Evolutionary conservation across 2,329 filamentous ascomycete genomes (phyloP), one percentile per base, ranked within the genome.

Genomic region (Aspergillus awamori): DNA sequence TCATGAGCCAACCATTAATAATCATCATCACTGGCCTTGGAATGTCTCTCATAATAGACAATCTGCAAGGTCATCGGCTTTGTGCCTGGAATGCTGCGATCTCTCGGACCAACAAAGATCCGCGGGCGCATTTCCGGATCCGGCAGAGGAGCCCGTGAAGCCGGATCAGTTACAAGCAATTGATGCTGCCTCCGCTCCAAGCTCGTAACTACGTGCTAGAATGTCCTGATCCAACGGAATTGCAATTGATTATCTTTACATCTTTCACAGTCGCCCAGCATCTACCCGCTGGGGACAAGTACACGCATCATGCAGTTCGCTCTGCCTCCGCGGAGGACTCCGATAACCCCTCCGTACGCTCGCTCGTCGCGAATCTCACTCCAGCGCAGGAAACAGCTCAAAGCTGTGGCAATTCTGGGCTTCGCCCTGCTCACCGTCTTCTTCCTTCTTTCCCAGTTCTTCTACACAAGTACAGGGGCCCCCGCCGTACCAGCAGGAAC

Each of bases 291-390:
- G 70, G 69, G 67, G 65, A 64, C 57, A 47, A 58, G 43, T 62
- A 53, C 30, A 48, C 13, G 24, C 53, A 59, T 38, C 69, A 95
- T 97, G 92, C 93, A 97, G 77, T 93, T 94, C 83, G 92, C 93
- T 65, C 88, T 96, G 70, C 93, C 93, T 58, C 87, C 92, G 71
- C 89, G 93, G 77, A 96, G 94, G 80, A 87, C 86, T 72, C 94
- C 91, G 67, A 87, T 89, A 73, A 87, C 90, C 67, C 86, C 88
- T 67, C 88, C 89, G 30, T 94, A 91, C 78, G 83, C 66, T 80
- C 87, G 71, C 79, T 71, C 77, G 24, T 73, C 77, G 52, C 69
- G 69, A 60, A 63, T 78, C 26, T 73, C 76, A 30, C 67, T 70
- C 45, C 71, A 79, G 64, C 86, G 90, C 64, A 84, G 86, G 67